Evolutionary conservation across 345 rosid genomes (phyloP).

Genomic region (Ceriops zippeliana): DNA sequence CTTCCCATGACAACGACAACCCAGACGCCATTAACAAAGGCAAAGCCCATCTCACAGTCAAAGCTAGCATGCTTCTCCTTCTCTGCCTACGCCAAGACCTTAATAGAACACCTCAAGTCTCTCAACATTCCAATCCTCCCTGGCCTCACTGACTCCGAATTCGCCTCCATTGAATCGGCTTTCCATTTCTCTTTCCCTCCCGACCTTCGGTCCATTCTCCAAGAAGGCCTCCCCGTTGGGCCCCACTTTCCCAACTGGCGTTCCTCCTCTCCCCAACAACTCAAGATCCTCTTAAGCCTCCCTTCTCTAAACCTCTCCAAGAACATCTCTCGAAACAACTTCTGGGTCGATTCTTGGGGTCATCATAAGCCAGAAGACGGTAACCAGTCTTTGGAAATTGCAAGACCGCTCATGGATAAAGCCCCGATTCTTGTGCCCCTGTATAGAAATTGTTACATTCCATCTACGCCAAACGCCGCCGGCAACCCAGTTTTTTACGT

Average conservation of each 20-base stretch:
- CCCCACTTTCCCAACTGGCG: conserved; percentile 80
- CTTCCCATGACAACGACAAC: neutral
- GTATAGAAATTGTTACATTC: conserved; percentile 54
- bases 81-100: conserved; percentile 63
- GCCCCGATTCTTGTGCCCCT: conserved; percentile 73
- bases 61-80: conserved; percentile 54
- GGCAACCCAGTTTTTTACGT: conserved; percentile 74
- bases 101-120: conserved; percentile 47
- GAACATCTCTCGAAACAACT: conserved; percentile 37
- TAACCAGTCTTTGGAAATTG: conserved; percentile 27
- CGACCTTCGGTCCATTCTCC: conserved; percentile 82
- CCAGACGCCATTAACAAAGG: conserved; percentile 1
- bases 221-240: conserved; percentile 68
- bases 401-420: conserved; percentile 17
- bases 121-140: conserved; percentile 47
- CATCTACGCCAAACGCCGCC: conserved; percentile 49
- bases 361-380: conserved; percentile 28
- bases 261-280: conserved; percentile 58
- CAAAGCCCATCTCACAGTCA: conserved; percentile 11
- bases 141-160: conserved; percentile 63
- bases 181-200: conserved; percentile 69
- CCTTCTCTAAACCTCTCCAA: conserved; percentile 48
- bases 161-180: conserved; percentile 52
- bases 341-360: conserved; percentile 85
- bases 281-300: conserved; percentile 46